Conservation (phyloP, 179 eudicot genomes). For the Camellia oleifera region DNA sequence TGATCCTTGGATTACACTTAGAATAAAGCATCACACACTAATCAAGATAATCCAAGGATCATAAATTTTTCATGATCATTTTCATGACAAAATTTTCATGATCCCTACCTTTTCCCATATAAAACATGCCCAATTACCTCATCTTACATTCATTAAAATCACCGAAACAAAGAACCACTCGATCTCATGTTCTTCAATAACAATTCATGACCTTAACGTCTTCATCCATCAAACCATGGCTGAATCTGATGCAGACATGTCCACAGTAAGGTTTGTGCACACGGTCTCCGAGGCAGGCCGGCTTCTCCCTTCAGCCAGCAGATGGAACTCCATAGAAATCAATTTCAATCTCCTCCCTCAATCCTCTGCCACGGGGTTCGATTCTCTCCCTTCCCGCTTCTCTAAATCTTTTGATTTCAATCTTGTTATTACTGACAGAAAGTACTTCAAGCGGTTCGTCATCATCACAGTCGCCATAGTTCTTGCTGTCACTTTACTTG, state of each 20-base stretch:
- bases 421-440: constrained; percentile 21
- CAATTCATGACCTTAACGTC: not conserved
- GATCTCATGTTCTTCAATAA: not conserved
- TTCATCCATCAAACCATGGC: constrained; percentile 11
- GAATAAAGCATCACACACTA: too few relatives aligned
- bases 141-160: not conserved
- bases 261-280: constrained; percentile 11
- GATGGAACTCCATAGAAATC: constrained; percentile 36
- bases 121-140: not conserved
- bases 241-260: constrained; percentile 1
- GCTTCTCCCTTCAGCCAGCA: constrained; percentile 31
- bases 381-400: constrained; percentile 34
- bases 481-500: not conserved
- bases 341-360: constrained; percentile 29
- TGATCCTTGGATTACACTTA: too few relatives aligned
- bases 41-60: too few relatives aligned
- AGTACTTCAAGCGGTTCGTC: constrained; percentile 25
- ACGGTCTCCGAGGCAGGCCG: constrained; percentile 26
- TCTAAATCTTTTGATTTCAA: constrained; percentile 32
- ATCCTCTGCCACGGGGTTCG: constrained; percentile 11
- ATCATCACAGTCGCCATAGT: constrained; percentile 4
- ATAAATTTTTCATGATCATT: too few relatives aligned
- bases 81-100: too few relatives aligned
- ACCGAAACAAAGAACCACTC: not conserved
- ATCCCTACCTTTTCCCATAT: too few relatives aligned